Evolutionary conservation across 2,329 filamentous ascomycete species (phyloP), one percentile per base, ranked within the genome.

Genomic region (Ascocoryne sarcoides): DNA sequence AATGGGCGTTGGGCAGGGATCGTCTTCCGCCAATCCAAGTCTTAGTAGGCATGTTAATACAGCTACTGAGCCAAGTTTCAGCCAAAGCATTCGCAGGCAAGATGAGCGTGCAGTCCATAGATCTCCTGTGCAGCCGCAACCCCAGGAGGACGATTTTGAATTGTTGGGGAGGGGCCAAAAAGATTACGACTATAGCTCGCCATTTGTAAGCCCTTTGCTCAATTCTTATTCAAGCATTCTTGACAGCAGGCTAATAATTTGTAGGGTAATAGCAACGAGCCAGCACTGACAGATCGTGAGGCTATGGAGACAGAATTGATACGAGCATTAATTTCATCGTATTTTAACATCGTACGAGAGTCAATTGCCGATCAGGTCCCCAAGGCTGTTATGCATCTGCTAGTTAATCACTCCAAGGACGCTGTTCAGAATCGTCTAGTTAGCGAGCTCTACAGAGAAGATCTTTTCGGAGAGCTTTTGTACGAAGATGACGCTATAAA

Each of bases 321-420:
- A 61, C 84, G 90, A 34, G 85, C 89, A 34, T 76, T 98, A 42
- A 98, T 98, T 62, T 94, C 86, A 21, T 95, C 89, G 1, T 98
- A 98, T 70, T 98, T 98, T 71, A 94, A 95, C 63, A 98, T 98
- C 57, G 92, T 98, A 34, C 85, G 92, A 48, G 92, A 98, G 65
- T 90, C 87, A n/a, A 95, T 95, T 55, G 90, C 90, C 32, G 92
- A 98, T 61, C 90, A 96, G 66, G 92, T 98, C 9, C 92, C 92
- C 51, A 98, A 98, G 68, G 92, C 92, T 4, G 84, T 98, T 53
- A 98, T 98, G 92, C 92, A 98, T 62, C 76, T 98, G 34, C 76
- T 98, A 23, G 92, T 98, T 60, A 98, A 98, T 65, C 86, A 95
- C 69, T 94, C 86, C 67, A 95, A 96, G 64, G 92, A 98, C 52